Conservation (phyloP, 768 basidiomycete genomes). For the Flagelloscypha sp. region DNA sequence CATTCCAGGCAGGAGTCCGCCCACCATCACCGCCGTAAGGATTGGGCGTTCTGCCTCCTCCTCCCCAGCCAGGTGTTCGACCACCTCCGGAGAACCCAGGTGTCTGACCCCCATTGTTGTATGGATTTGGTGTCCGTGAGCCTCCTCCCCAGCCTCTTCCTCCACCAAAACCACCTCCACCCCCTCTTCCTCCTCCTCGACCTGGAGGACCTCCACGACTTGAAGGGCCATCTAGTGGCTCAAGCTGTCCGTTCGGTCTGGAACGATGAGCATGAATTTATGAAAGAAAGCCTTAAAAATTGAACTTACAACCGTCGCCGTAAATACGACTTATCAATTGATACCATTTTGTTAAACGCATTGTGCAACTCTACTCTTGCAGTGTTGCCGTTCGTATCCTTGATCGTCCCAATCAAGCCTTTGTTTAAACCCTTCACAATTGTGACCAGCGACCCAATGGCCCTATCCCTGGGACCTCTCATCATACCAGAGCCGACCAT, state of each 20-base stretch:
- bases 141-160: constrained; percentile 15
- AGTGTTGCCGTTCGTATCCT: constrained; percentile 83
- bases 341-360: constrained; percentile 78
- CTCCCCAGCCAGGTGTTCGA: constrained; percentile 57
- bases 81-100: constrained; percentile 60
- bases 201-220: constrained; percentile 26
- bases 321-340: constrained; percentile 75
- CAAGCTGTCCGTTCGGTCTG: constrained; percentile 51
- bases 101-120: constrained; percentile 39
- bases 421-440: constrained; percentile 87
- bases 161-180: constrained; percentile 14
- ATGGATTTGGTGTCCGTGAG: constrained; percentile 28
- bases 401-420: constrained; percentile 85
- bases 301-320: constrained; percentile 61
- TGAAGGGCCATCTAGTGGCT: constrained; percentile 35
- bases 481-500: constrained; percentile 76
- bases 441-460: constrained; percentile 71
- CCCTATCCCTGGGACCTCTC: constrained; percentile 75
- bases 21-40: constrained; percentile 50
- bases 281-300: background rate
- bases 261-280: constrained; percentile 7
- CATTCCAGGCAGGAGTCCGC: constrained; percentile 63
- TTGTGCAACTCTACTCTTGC: constrained; percentile 88
- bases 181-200: constrained; percentile 19
- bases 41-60: constrained; percentile 62